Percentiles rank a stretch among this genome's conserved stretches.
Conservation (phyloP, 208 protist genomes). For the Acanthamoeba lenticulata region DNA sequence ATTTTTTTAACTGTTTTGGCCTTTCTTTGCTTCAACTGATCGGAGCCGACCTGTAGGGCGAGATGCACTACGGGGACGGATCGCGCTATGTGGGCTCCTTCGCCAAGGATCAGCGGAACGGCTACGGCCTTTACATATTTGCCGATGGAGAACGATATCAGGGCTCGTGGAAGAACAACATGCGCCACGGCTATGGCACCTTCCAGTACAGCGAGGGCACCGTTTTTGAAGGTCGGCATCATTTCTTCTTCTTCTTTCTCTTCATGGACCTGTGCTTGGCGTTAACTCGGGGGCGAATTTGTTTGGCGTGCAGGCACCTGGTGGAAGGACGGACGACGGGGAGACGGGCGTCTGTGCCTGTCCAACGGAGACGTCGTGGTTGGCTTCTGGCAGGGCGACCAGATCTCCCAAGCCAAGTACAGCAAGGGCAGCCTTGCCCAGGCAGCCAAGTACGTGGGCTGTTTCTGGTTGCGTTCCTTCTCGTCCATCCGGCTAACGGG, state of each 20-base stretch:
- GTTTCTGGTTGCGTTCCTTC: background rate
- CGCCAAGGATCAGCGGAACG: constrained; percentile 2
- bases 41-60: background rate
- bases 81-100: constrained; percentile 9
- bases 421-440: constrained; percentile 14
- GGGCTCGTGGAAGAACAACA: constrained; percentile 35
- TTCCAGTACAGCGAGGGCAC: constrained; percentile 40
- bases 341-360: background rate
- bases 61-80: background rate
- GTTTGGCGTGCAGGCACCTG: background rate
- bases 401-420: background rate
- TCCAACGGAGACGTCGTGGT: constrained; percentile 18
- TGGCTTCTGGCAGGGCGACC: background rate
- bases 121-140: constrained; percentile 20
- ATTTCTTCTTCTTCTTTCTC: background rate
- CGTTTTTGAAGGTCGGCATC: background rate
- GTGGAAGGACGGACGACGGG: background rate
- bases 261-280: background rate
- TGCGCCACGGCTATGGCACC: constrained; percentile 10
- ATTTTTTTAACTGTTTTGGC: background rate
- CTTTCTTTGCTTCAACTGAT: background rate
- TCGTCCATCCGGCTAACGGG: background rate
- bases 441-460: background rate
- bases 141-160: constrained; percentile 35
- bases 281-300: background rate